A percentile compares a stretch with the other conserved stretches of the same genome.
Conservation (phyloP, 441 rosid species). For the Adansonia gregorii region DNA sequence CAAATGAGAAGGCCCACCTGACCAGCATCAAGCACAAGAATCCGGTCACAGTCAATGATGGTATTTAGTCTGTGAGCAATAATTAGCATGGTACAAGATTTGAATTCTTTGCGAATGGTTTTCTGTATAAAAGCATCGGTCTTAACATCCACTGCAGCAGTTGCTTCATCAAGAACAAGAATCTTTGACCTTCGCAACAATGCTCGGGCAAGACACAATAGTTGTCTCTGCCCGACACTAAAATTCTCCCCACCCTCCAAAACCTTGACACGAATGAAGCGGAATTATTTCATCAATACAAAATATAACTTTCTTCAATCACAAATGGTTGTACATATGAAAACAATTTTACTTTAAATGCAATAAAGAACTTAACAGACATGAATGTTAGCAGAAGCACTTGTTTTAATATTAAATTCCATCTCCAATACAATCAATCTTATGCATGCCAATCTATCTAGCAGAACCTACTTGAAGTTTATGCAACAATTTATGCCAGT, state of each 20-base stretch:
- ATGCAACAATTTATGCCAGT: not conserved
- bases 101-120: conserved; percentile 91
- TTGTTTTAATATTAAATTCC: not conserved
- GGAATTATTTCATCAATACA: not conserved
- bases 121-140: conserved; percentile 89
- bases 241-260: conserved; percentile 93
- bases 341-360: not conserved
- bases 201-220: conserved; percentile 91
- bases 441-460: not conserved
- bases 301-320: not conserved
- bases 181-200: conserved; percentile 84
- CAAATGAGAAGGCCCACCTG: conserved; percentile 52
- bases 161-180: conserved; percentile 98
- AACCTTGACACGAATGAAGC: conserved; percentile 51
- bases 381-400: not conserved
- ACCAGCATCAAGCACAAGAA: conserved; percentile 89
- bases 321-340: not conserved
- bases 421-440: not conserved
- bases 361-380: not conserved
- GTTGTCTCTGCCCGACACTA: conserved; percentile 96
- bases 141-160: conserved; percentile 93
- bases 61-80: conserved; percentile 94
- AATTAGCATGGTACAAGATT: conserved; percentile 81
- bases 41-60: conserved; percentile 78
- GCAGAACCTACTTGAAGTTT: not conserved